Conservation (phyloP, 2,329 filamentous ascomycete genomes). For the Cordyceps cateniannulata region DNA sequence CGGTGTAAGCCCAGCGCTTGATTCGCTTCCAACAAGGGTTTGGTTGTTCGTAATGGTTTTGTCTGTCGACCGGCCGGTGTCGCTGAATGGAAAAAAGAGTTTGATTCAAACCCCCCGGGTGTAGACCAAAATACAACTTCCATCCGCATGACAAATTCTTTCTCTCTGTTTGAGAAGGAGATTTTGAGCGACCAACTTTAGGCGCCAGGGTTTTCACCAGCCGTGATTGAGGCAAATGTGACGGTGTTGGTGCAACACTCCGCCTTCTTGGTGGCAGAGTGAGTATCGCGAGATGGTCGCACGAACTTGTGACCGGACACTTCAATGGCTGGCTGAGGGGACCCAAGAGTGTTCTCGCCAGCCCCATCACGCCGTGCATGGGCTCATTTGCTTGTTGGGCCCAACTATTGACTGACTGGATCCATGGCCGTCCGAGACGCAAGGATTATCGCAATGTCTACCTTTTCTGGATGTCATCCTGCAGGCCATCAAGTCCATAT, state of each 20-base stretch:
- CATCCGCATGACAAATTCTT: neutral
- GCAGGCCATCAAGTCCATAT: neutral
- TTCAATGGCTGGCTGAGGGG: neutral
- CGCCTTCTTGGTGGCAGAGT: neutral
- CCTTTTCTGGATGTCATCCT: neutral
- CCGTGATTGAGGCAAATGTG: neutral
- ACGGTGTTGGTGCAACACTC: conserved; percentile 1
- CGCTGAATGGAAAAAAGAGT: neutral
- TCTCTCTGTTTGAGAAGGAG: neutral
- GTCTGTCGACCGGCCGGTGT: neutral
- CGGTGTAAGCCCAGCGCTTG: neutral
- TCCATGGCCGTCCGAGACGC: neutral
- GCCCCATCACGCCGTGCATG: neutral
- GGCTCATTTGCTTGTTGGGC: neutral
- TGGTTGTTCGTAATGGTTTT: neutral
- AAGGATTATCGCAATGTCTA: neutral
- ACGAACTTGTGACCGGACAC: neutral
- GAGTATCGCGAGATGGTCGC: neutral
- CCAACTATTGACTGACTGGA: neutral
- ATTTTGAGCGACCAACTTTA: neutral
- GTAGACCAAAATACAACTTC: neutral
- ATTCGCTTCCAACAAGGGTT: neutral
- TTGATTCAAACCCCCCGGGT: neutral
- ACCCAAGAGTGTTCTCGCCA: neutral
- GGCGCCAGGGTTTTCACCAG: neutral